Conservation (phyloP, 2,329 filamentous ascomycete species). For the Fusarium phyllophilum region DNA sequence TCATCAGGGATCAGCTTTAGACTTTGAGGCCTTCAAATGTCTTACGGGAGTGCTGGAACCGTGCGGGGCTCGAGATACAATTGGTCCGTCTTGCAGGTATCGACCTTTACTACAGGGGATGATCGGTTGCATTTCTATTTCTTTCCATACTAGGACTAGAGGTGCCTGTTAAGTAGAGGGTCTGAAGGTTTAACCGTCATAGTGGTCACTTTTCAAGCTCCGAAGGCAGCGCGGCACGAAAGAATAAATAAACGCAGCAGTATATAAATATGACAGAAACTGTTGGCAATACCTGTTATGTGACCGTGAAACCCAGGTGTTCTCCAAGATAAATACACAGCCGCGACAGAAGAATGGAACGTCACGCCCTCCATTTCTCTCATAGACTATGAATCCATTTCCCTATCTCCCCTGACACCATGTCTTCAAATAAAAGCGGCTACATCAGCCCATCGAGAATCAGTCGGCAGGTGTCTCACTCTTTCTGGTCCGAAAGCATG, state of each 20-base stretch:
- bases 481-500: background rate
- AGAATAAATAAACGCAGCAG: accelerated
- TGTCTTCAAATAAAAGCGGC: background rate
- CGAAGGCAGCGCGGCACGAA: background rate
- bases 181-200: background rate
- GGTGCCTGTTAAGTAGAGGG: accelerated
- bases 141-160: background rate
- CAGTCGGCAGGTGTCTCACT: background rate
- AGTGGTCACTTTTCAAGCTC: background rate
- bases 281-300: background rate
- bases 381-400: too few species aligned
- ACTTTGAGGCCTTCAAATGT: background rate
- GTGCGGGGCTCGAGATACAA: background rate
- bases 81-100: background rate
- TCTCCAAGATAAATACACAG: accelerated
- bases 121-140: background rate
- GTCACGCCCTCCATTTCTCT: too few species aligned
- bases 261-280: background rate
- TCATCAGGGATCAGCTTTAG: background rate
- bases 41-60: background rate
- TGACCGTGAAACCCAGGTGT: accelerated
- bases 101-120: background rate
- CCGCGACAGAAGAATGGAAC: accelerated
- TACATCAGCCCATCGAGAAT: background rate
- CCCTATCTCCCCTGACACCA: background rate